Base-by-base conservation (phyloP, 2,329 filamentous ascomycete genomes). In the Ophiostoma montium region DNA sequence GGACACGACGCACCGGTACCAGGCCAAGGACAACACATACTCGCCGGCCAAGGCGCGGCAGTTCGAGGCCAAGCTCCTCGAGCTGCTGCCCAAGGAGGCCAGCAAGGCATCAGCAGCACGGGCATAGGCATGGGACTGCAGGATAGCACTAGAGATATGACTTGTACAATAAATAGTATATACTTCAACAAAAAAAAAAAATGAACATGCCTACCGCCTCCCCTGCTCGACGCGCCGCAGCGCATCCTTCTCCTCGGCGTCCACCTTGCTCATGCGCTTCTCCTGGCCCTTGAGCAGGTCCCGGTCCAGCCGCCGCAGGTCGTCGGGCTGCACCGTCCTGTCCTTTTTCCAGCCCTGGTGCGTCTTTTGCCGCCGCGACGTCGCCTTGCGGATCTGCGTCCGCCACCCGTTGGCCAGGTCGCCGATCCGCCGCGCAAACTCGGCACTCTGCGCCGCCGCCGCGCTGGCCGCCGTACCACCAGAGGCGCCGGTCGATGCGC, bases 221-320 rank as follows among this genome's bases (percentile, higher is more conserved):
- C 38, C 43, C 31, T 45, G 23, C 18, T 61, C 63, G 15, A 70
- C 57, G 59, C 67, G 61, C 56, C 66, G 67, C 23, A 73, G 54
- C 3, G 66, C 62, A 58, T 69, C 66, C 58, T 72, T 71, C 65
- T 79, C 74, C 36, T 64, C 65, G 11, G 57, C 57, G 42, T 75
- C 68, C 43, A 78, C 68, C 49, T 65, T 66, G 59, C 67, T 67
- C 64, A 76, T 69, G 61, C 70, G 66, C 63, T 74, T 74, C 51
- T 74, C 70, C 64, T 74, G 71, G 51, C 68, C 53, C 62, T 70
- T 70, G 57, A 72, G 68, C 58, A 75, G 65, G 58, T 69, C 67
- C 55, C 65, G 65, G 53, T 69, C 67, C n/a, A 71, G 59, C 30
- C 55, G 59, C 48, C 54, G 55, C 58, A 62, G 58, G 42, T 64